These are phyloP conservation scores for Pyrus pyrifolia DNA, from an alignment of 306 rosid genomes.

Conservation along the genomic window DNA sequence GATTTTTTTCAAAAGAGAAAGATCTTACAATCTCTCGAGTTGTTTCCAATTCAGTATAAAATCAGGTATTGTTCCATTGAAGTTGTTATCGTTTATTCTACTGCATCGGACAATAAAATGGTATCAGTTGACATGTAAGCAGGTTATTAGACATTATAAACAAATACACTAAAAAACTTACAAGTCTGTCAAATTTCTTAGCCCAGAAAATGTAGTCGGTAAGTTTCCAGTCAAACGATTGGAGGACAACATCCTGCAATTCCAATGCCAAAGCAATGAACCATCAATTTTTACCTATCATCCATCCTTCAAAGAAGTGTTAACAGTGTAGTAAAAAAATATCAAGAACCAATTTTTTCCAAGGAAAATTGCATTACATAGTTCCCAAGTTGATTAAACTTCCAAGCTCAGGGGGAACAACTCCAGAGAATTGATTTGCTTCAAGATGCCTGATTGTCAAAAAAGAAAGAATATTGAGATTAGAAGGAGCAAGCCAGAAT, in stretches of 20 bases:
- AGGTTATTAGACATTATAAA: background rate
- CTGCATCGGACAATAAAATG: constrained; percentile 40
- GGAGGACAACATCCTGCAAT: constrained; percentile 64
- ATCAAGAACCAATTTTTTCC: background rate
- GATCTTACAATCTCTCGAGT: constrained; percentile 65
- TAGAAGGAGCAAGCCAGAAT: constrained; percentile 6
- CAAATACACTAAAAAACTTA: constrained; percentile 23
- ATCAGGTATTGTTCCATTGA: constrained; percentile 60
- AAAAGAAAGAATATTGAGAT: background rate
- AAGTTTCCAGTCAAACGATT: constrained; percentile 62
- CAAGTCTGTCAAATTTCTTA: constrained; percentile 59
- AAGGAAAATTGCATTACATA: constrained; percentile 44
- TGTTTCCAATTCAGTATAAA: constrained; percentile 65
- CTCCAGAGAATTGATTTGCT: constrained; percentile 69
- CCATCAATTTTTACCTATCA: background rate
- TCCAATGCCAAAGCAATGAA: constrained; percentile 11
- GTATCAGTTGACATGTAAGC: background rate
- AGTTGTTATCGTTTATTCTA: constrained; percentile 68
- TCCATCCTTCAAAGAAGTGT: constrained; percentile 9
- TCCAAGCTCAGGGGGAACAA: constrained; percentile 66
- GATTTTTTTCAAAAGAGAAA: background rate
- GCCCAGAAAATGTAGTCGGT: constrained; percentile 45
- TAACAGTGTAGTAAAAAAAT: background rate
- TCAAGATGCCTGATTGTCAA: constrained; percentile 56
- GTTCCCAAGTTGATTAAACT: constrained; percentile 40